Base-by-base conservation (phyloP, 2,329 filamentous ascomycete genomes). In the Talaromyces sp. region DNA sequence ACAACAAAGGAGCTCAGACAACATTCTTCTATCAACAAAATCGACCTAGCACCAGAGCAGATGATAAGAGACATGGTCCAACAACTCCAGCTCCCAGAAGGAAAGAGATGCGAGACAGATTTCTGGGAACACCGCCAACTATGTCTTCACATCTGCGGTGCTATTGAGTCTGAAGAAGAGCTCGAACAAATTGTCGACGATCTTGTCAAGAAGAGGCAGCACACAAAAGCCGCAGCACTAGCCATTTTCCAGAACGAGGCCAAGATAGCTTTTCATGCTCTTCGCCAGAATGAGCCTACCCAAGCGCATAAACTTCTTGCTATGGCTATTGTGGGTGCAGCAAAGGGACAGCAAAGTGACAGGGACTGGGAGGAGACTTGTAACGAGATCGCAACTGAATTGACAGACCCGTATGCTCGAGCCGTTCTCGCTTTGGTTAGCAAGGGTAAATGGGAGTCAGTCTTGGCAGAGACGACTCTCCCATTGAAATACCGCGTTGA, bases 181-280 rank as follows among this genome's bases (percentile, higher is more conserved):
- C 67, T 85, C 76, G 69, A 85, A 78, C 70, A 80, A 70, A 67
- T 79, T 70, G 75, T 88, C 72, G 76, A 83, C 65, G 75, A 80
- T 2, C 77, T 89, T 11, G 81, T 87, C 11, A 75, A 82, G 5
- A 76, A 83, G 58, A 82, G 82, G 17, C 79, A 87, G 53, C 81
- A 86, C 68, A 88, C 88, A 59, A 88, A 88, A 76, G 87, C 87
- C 17, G 86, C 88, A 60, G 86, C 86, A 1, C 75, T 88, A 49
- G 86, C 87, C 2, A 80, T 88, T 4, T 86, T 89, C 68, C 84
- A 88, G 66, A 83, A 84, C 60, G 81, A 87, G 70, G 82, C 83
- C 34, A 84, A 87, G 65, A 75, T 88, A 6, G 87, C 86, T 3
- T 81, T 87, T 43, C 77, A 83, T 49, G 80, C 86, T 1, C 77